A percentile compares a stretch with the other conserved stretches of the same genome.
phyloP scores from a whole-genome alignment of 2,329 filamentous ascomycete species.

The Anisogramma anomala region DNA sequence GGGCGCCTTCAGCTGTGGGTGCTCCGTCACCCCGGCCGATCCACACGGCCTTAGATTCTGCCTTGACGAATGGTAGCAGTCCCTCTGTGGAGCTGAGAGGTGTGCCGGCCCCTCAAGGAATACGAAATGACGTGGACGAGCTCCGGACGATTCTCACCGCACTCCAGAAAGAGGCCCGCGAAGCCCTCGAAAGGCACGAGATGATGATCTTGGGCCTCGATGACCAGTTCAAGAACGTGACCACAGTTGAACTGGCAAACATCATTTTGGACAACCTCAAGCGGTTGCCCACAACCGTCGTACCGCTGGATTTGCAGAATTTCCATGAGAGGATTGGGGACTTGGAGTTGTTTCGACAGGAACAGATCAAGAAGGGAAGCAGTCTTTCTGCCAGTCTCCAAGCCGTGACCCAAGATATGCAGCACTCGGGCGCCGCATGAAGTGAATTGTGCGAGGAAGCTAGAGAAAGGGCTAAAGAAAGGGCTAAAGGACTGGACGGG shows the following conservation, averaged over 20 bases:
- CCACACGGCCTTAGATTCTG: neutral
- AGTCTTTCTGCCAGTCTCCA: too few relatives aligned
- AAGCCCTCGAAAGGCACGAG: slow-evolving; percentile 1
- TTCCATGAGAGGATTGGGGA: slow-evolving; percentile 6
- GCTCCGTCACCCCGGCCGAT: neutral
- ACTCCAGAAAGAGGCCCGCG: neutral
- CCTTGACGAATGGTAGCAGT: neutral
- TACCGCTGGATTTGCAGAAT: slow-evolving; percentile 5
- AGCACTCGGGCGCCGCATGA: too few relatives aligned
- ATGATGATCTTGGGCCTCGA: slow-evolving; percentile 6
- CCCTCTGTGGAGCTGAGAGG: neutral
- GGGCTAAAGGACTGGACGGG: too few relatives aligned
- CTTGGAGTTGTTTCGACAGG: slow-evolving; percentile 1
- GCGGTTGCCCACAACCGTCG: neutral
- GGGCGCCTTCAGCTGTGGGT: too few relatives aligned
- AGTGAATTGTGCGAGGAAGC: too few relatives aligned
- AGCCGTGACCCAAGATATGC: too few relatives aligned
- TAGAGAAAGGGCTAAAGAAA: too few relatives aligned
- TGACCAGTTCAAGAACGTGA: slow-evolving; percentile 10
- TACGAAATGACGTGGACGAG: neutral
- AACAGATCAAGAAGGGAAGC: neutral
- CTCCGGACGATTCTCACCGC: neutral
- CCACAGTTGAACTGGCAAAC: slow-evolving; percentile 6
- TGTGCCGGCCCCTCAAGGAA: neutral
- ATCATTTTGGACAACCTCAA: slow-evolving; percentile 10